Conservation (phyloP, 805 yeast species). For the Saccharomyces mikatae region DNA sequence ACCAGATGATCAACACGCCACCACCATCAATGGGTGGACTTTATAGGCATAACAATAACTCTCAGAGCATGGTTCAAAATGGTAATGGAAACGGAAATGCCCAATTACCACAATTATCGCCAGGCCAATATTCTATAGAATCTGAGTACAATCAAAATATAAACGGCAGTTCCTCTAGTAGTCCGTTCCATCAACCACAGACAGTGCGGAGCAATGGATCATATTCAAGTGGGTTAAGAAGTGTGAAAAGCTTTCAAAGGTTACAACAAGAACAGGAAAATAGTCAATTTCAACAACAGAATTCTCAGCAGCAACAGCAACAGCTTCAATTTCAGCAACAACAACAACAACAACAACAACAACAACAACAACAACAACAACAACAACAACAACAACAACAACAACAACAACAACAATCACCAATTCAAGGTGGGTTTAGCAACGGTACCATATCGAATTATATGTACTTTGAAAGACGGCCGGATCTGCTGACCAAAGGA, state of each 20-base stretch:
- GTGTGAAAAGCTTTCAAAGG: slow-evolving; percentile 16
- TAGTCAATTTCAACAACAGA: slow-evolving; percentile 11
- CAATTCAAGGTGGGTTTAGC: not conserved
- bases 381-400: slow-evolving; percentile 22
- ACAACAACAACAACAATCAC: slow-evolving; percentile 14
- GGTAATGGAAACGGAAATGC: slow-evolving; percentile 2
- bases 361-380: slow-evolving; percentile 16
- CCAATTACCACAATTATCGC: slow-evolving; percentile 16
- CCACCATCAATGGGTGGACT: slow-evolving; percentile 22
- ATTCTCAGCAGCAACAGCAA: slow-evolving; percentile 28
- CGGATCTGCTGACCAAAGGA: slow-evolving; percentile 61
- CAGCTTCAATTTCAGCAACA: slow-evolving; percentile 30
- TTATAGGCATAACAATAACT: slow-evolving; percentile 25
- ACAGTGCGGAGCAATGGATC: slow-evolving; percentile 9
- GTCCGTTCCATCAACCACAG: slow-evolving; percentile 25
- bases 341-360: slow-evolving; percentile 26
- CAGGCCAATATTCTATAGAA: slow-evolving; percentile 23
- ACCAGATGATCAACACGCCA: slow-evolving; percentile 16
- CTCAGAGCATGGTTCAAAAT: slow-evolving; percentile 19
- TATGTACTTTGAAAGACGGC: slow-evolving; percentile 74
- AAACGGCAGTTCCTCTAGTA: slow-evolving; percentile 16
- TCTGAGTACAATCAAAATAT: slow-evolving; percentile 18
- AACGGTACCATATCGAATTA: slow-evolving; percentile 34
- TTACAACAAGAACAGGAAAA: slow-evolving; percentile 5
- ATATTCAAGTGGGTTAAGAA: slow-evolving; percentile 21